Base-by-base conservation (phyloP, 2,329 filamentous ascomycete species). In the Sordariomycetes sp. region DNA sequence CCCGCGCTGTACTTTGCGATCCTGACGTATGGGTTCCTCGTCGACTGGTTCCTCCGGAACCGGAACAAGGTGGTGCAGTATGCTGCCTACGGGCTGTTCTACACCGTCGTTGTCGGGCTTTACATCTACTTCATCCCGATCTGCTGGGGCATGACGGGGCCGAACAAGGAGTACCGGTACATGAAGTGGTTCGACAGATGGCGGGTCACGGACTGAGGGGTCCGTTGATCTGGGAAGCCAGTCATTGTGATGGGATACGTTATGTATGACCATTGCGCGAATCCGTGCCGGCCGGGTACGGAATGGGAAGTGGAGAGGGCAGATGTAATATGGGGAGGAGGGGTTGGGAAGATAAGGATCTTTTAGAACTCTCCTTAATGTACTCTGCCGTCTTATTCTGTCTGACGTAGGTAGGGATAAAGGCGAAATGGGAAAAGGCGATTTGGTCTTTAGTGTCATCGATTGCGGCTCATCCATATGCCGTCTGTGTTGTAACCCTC, bases 1-100 rank as follows among this genome's bases (percentile, higher is more conserved):
- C 94, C 94, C 12, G 94, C 94, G 10, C 82, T 99, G 12, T 99
- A 97, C 77, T 99, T 97, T 70, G 91, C 94, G 65, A 96, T 99
- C 62, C 76, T 99, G 52, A 83, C 82, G 17, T 83, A 91, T 61
- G 92, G 91, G 57, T 99, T 99, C 79, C 80, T 90, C 63, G 74
- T 88, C 57, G 90, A 97, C 70, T 97, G 89, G 85, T 76, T 85
- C 61, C 82, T 90, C 53, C 80, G 85, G 62, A 84, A 80, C 65
- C 75, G 89, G 62, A 79, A 77, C 63, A 81, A 80, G 66, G 74
- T 70, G 50, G 65, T 89, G 34, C 84, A 89, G 70, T 82, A 81
- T 70, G 77, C 72, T 13, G 70, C 89, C n/a, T 96, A 92, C 69
- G 79, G 78, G 32, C 64, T 85, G 17, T 73, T 97, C 28, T 97